Percentiles rank a stretch among this genome's conserved stretches.
Conservation (phyloP, 768 basidiomycete genomes). For the Mycena capillaripes region DNA sequence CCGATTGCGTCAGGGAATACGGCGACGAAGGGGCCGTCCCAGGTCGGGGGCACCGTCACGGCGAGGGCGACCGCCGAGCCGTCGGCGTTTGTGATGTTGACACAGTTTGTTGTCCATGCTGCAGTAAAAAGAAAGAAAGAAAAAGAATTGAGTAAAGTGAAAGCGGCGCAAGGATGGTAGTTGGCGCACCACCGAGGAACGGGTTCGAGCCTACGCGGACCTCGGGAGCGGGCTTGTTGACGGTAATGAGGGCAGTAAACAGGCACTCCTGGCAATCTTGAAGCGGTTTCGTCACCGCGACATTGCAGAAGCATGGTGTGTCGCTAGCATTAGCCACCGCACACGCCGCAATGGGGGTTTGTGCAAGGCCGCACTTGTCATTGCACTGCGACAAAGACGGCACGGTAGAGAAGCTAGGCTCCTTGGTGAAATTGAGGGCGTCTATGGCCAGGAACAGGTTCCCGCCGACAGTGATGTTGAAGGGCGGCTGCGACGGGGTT, state of each 20-base stretch:
- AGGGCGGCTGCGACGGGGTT: too few relatives aligned
- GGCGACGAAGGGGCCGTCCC: conserved; percentile 73
- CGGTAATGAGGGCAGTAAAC: conserved; percentile 66
- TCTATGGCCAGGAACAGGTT: conserved; percentile 55
- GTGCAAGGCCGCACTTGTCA: conserved; percentile 46
- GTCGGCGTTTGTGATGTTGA: conserved; percentile 54
- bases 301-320: conserved; percentile 68
- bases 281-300: conserved; percentile 57
- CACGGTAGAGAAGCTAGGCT: conserved; percentile 46
- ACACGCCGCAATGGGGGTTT: conserved; percentile 55
- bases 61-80: conserved; percentile 55
- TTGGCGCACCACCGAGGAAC: conserved; percentile 66
- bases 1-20: conserved; percentile 53
- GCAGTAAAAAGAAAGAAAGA: conserved; percentile 29
- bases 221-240: conserved; percentile 64
- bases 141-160: not conserved
- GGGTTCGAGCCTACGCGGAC: conserved; percentile 70
- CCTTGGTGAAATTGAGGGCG: conserved; percentile 59
- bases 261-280: conserved; percentile 77
- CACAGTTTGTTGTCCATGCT: conserved; percentile 73
- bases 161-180: not conserved
- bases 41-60: conserved; percentile 60
- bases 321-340: conserved; percentile 51
- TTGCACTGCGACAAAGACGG: conserved; percentile 52
- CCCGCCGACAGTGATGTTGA: conserved; percentile 63